These are phyloP conservation scores for Chalciporus chontae DNA, from an alignment of 768 basidiomycete species.

Conservation along the genomic window DNA sequence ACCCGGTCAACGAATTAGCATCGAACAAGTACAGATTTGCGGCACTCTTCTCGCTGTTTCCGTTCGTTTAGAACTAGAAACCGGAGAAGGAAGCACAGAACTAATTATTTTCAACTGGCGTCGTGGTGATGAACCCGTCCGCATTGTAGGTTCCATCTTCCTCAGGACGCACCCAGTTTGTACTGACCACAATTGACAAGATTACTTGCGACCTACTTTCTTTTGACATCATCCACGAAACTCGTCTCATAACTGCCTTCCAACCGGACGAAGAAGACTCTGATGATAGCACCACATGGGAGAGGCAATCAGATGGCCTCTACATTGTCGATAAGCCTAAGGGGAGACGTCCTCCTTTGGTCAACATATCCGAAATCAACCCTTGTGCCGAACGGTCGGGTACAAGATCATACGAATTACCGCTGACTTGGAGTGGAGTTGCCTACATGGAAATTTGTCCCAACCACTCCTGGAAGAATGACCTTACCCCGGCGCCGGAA, in stretches of 20 bases:
- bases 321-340: constrained; percentile 23
- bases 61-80: constrained; percentile 29
- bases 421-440: constrained; percentile 45
- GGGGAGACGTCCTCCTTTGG: constrained; percentile 31
- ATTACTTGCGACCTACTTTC: constrained; percentile 30
- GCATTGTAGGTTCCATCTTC: constrained; percentile 19
- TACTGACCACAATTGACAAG: constrained; percentile 10
- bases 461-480: constrained; percentile 42
- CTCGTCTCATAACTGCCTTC: constrained; percentile 22
- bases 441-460: constrained; percentile 46
- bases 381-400: too few relatives aligned
- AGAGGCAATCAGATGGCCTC: constrained; percentile 30
- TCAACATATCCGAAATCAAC: constrained; percentile 25
- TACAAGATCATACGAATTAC: constrained; percentile 50
- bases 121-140: constrained; percentile 23
- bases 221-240: constrained; percentile 28
- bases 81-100: constrained; percentile 31
- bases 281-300: constrained; percentile 28
- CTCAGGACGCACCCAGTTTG: not conserved
- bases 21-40: constrained; percentile 29
- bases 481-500: constrained; percentile 34
- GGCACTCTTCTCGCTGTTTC: constrained; percentile 24
- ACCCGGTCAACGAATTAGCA: constrained; percentile 30
- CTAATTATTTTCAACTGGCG: constrained; percentile 30
- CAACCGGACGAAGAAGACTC: constrained; percentile 34